Evolutionary conservation across 176 grass and related monocot species (phyloP), one percentile per base, ranked within the genome.

Genomic region (Chrysopogon serrulatus): DNA sequence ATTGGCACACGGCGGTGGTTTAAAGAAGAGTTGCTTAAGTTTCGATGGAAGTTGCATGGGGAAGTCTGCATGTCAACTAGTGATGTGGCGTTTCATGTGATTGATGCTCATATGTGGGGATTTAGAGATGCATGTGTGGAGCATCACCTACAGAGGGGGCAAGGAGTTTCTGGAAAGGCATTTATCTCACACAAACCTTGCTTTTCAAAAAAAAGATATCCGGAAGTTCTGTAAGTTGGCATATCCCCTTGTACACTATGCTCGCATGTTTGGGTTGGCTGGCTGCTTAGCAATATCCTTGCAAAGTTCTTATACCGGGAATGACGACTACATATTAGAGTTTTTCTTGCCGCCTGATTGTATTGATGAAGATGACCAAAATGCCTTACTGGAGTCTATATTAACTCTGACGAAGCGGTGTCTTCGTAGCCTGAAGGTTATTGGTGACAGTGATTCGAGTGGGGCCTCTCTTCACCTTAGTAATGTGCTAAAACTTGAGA

Each of bases 81-180:
- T 90, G 96, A 95, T 74, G 89, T 93, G 76, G 88, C 96, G 18
- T 98, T 95, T 86, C 90, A 91, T 34, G 87, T 98, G 64, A 90
- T 93, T 59, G 91, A 98, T 83, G 90, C 93, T 68, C 82, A 71
- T 39, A 86, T 89, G 80, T 98, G 95, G 95, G 92, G 95, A 34
- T 98, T 98, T 54, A 86, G 92, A 86, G 96, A 98, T 74, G 96
- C 96, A n/a, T 98, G 96, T 86, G 73, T 95, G 65, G 96, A 93
- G 65, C 96, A 98, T 86, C 96, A 98, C 86, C 87, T 98, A 70
- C 90, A 98, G 45, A 98, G 77, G 86, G 93, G 93, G 14, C 95
- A 98, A 85, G 95, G 95, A 83, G 95, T 89, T 89, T 65, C 92
- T 32, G 95, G 95, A 61, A 92, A 87, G 68, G 84, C 93, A 5